A percentile compares a stretch with the other conserved stretches of the same genome.
Conservation (phyloP, 164 flowering plant genomes). For the Chimonanthus praecox region DNA sequence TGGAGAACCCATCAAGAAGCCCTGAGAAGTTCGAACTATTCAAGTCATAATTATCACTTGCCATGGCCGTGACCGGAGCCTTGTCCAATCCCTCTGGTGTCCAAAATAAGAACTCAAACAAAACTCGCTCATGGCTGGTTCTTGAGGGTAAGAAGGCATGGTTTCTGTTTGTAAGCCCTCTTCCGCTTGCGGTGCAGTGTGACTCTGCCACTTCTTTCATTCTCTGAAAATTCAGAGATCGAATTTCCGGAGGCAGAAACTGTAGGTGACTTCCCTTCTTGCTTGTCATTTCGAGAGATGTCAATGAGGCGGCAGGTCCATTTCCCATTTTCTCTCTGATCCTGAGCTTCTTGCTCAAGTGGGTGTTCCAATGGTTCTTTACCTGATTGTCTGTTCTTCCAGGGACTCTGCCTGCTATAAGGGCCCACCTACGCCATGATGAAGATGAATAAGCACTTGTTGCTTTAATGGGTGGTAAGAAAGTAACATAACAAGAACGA, state of each 20-base stretch:
- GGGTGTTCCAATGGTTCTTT: background rate
- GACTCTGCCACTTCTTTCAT: background rate
- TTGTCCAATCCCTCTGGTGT: too few species aligned
- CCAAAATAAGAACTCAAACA: background rate
- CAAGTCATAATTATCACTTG: background rate
- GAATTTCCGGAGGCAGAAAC: background rate
- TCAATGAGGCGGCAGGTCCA: background rate
- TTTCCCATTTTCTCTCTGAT: too few species aligned
- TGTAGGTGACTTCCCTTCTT: background rate
- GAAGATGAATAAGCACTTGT: background rate
- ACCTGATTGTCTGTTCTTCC: background rate
- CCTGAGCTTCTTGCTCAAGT: background rate
- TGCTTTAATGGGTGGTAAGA: background rate
- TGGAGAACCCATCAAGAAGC: background rate
- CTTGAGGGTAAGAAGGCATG: background rate
- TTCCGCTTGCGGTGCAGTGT: background rate
- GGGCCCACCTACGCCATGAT: background rate
- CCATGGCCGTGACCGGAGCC: background rate
- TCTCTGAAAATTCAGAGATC: background rate
- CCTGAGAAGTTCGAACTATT: background rate
- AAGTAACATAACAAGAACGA: background rate
- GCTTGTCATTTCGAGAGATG: background rate
- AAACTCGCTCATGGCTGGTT: background rate
- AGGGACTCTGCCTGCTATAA: background rate
- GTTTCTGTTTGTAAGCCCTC: background rate